Conservation (phyloP, 257 asterid genomes). For the Jacaranda mimosifolia region DNA sequence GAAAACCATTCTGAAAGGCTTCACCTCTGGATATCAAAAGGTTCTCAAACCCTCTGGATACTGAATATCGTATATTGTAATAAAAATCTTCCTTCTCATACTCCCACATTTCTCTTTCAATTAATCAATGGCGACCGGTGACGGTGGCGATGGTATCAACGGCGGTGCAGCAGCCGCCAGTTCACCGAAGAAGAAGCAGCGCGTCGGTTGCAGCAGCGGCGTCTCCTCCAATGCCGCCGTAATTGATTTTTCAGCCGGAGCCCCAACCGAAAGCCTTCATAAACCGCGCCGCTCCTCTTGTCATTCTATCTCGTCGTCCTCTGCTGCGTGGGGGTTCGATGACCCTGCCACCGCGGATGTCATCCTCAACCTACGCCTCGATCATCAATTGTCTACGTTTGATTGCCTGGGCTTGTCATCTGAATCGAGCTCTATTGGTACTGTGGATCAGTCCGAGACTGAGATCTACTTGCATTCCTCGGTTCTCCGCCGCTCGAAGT, state of each 20-base stretch:
- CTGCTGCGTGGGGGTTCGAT: constrained; percentile 45
- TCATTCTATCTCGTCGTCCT: neutral
- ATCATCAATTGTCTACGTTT: constrained; percentile 37
- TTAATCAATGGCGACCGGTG: constrained; percentile 33
- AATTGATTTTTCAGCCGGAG: constrained; percentile 10
- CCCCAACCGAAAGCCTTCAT: too few species aligned
- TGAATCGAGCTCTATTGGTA: constrained; percentile 35
- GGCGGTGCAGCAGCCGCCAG: constrained; percentile 6
- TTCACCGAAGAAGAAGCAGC: constrained; percentile 60
- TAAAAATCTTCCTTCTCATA: neutral
- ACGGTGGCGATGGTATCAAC: neutral
- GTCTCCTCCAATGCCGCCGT: constrained; percentile 49
- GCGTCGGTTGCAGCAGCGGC: constrained; percentile 47
- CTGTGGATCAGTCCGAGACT: constrained; percentile 41
- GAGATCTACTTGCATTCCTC: constrained; percentile 66
- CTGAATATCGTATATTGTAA: neutral
- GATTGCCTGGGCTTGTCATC: constrained; percentile 23
- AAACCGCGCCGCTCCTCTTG: too few species aligned
- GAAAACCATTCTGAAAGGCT: neutral
- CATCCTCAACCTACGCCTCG: constrained; percentile 59
- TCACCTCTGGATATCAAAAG: neutral
- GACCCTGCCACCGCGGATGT: constrained; percentile 71
- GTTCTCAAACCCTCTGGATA: constrained; percentile 27
- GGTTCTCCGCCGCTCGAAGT: constrained; percentile 63
- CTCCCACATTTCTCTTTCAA: neutral